Evolutionary conservation across 345 rosid species (phyloP).

Genomic region (Kandelia obovata): DNA sequence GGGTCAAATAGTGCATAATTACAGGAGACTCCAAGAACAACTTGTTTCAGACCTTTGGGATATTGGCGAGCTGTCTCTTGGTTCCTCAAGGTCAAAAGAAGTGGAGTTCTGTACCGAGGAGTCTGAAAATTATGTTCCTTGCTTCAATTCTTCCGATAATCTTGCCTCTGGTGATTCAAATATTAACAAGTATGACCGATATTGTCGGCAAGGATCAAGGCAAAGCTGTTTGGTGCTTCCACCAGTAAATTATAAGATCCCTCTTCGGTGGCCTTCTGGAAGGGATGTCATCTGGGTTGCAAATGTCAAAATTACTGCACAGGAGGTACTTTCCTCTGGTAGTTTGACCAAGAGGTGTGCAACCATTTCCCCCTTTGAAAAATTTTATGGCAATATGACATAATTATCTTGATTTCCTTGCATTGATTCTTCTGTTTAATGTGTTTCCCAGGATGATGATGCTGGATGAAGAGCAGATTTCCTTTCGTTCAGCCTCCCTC

Average conservation of each 20-base stretch:
- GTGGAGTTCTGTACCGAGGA: conserved; percentile 68
- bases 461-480: conserved; percentile 91
- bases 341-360: conserved; percentile 87
- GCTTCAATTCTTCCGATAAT: conserved; percentile 70
- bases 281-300: conserved; percentile 86
- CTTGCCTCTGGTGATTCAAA: conserved; percentile 48
- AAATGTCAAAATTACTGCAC: conserved; percentile 84
- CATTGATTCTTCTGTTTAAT: conserved; percentile 12
- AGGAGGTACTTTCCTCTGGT: conserved; percentile 93
- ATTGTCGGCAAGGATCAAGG: conserved; percentile 50
- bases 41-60: conserved; percentile 85
- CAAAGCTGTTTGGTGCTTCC: conserved; percentile 70
- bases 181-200: conserved; percentile 59
- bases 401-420: conserved; percentile 2
- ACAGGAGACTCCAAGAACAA: conserved; percentile 83
- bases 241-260: conserved; percentile 69
- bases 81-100: conserved; percentile 68
- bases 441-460: conserved; percentile 82
- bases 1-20: conserved; percentile 68
- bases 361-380: background rate
- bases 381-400: background rate
- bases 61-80: conserved; percentile 82
- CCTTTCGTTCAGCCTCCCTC: conserved; percentile 81
- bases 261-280: conserved; percentile 97
- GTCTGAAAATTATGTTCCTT: conserved; percentile 73